phyloP scores from a whole-genome alignment of 257 asterid species.

The Capsicum baccatum region DNA sequence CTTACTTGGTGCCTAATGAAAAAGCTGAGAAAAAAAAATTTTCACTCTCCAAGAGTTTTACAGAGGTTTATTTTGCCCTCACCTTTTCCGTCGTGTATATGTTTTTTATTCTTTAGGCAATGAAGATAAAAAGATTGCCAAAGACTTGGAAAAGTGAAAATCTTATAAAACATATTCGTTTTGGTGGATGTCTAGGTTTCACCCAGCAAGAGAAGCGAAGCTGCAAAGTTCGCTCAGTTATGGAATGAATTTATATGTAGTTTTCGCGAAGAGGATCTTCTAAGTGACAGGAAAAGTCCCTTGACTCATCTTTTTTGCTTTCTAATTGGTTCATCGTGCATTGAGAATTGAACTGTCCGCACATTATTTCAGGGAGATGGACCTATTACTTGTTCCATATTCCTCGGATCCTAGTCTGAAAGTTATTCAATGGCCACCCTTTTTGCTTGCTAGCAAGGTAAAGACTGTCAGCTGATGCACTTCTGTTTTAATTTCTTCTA shows the following conservation, averaged over 20 bases:
- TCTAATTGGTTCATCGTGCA: slow-evolving; percentile 23
- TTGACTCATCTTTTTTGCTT: slow-evolving; percentile 30
- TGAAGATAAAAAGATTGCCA: slow-evolving; percentile 32
- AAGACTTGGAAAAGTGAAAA: slow-evolving; percentile 28
- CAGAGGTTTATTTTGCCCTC: slow-evolving; percentile 55
- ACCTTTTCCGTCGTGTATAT: slow-evolving; percentile 22
- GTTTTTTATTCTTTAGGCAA: slow-evolving; percentile 29
- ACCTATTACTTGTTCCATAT: slow-evolving; percentile 95
- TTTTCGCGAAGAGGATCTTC: slow-evolving; percentile 97
- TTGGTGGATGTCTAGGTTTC: slow-evolving; percentile 52
- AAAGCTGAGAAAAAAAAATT: slow-evolving; percentile 69
- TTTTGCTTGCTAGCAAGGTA: slow-evolving; percentile 98
- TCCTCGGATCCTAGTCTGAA: slow-evolving; percentile 88
- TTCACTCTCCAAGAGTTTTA: slow-evolving; percentile 66
- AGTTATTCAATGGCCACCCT: slow-evolving; percentile 96
- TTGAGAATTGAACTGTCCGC: slow-evolving; percentile 43
- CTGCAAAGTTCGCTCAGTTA: slow-evolving; percentile 93
- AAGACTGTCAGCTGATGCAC: slow-evolving; percentile 33
- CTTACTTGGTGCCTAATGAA: slow-evolving; percentile 79
- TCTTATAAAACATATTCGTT: slow-evolving; percentile 17
- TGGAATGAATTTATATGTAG: slow-evolving; percentile 96
- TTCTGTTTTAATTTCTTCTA: slow-evolving; percentile 12
- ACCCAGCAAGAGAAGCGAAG: slow-evolving; percentile 86
- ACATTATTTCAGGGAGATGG: slow-evolving; percentile 91
- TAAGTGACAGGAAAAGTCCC: slow-evolving; percentile 81